Conservation (phyloP, 148 eudicot genomes). For the Tetragonia tetragonoides region DNA sequence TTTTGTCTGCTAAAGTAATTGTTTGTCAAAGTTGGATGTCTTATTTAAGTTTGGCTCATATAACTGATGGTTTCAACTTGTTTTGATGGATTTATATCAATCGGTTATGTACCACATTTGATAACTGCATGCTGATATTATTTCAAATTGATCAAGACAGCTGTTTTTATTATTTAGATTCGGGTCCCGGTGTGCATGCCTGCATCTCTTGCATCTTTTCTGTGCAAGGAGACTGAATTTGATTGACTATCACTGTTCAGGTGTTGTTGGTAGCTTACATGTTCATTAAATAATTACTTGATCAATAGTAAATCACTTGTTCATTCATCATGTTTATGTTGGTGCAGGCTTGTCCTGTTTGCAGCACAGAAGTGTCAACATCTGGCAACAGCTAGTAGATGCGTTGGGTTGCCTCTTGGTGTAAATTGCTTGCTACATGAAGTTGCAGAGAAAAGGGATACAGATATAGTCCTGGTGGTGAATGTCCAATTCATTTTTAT, state of each 20-base stretch:
- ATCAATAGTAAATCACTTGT: background rate
- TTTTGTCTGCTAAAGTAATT: background rate
- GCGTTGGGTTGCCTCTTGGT: slow-evolving; percentile 16
- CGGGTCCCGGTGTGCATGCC: background rate
- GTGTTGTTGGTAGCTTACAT: background rate
- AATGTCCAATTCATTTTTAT: too few species aligned
- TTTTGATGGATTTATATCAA: background rate
- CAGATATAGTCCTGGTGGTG: background rate
- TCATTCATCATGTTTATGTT: slow-evolving; percentile 1
- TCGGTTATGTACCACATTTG: too few species aligned
- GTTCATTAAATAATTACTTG: background rate
- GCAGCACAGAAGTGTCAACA: slow-evolving; percentile 74
- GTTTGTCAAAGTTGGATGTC: background rate
- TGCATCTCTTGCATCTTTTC: background rate
- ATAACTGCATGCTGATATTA: background rate
- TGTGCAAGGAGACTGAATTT: background rate
- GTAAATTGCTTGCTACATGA: slow-evolving; percentile 23
- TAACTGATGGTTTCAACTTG: background rate
- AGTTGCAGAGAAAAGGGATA: slow-evolving; percentile 6
- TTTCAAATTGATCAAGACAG: background rate
- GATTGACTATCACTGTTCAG: too few species aligned
- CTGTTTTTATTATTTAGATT: background rate
- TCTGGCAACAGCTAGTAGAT: slow-evolving; percentile 44
- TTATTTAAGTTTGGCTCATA: background rate
- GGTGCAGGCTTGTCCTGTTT: slow-evolving; percentile 76